Base-by-base conservation (phyloP, 805 yeast species). In the Candida ulmi region DNA sequence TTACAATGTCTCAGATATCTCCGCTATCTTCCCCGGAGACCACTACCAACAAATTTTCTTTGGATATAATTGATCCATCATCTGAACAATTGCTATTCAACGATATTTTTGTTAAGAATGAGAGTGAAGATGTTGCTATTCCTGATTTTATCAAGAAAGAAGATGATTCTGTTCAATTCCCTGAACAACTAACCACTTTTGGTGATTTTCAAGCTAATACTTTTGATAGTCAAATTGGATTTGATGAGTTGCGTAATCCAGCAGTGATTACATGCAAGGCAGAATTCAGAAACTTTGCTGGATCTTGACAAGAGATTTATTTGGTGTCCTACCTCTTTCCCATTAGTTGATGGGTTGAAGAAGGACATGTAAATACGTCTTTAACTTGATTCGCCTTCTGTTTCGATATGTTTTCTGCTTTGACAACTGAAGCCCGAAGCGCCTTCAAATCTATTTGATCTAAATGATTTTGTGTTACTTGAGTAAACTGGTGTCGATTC, bases 181-280 rank as follows among this genome's bases (percentile, higher is more conserved):
- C 37, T 5, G 26, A 32, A 24, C 33, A 45, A 33, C 13, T 46
- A 27, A 39, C n/a, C 13, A 17, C 34, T 16, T 35, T 46, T 27
- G 53, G 43, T 29, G 55, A 51, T 34, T 47, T 42, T 34, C 52
- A 46, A 35, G 47, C 42, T 9, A 41, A 42, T 35, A 33, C 51
- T 43, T 39, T 38, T 45, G 63, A 59, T 48, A 54, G 54, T 52
- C 58, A 61, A 43, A 55, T 51, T 50, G 66, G 50, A 40, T 58
- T 62, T 54, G 67, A 60, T 56, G 64, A 62, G 63, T 63, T 64
- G 69, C 68, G 69, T 62, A 62, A 65, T 65, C 68, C 69, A 65
- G 69, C 59, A 57, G 69, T 51, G 69, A 62, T 65, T 61, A 60
- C 66, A 44, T 48, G 39, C 47, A 40, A 40, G 17, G 17, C 21